Conservation (phyloP, 2,329 filamentous ascomycete species). For the Orbilia ellipsospora region DNA sequence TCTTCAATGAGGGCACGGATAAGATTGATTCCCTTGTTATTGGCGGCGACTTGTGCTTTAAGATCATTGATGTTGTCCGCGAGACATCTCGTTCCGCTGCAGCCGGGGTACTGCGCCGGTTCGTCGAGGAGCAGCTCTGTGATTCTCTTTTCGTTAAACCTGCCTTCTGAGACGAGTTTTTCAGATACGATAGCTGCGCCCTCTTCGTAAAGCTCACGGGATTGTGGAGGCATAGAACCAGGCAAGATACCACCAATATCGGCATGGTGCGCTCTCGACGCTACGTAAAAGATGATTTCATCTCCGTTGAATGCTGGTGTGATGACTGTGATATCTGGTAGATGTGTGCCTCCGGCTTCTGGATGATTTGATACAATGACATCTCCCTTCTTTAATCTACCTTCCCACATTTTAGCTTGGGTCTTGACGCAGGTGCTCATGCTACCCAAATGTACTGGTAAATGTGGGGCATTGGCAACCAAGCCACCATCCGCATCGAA, state of each 20-base stretch:
- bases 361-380: conserved; percentile 87
- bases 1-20: conserved; percentile 80
- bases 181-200: conserved; percentile 73
- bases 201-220: conserved; percentile 73
- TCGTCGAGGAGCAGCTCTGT: conserved; percentile 77
- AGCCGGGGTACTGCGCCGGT: conserved; percentile 79
- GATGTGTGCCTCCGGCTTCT: conserved; percentile 83
- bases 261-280: conserved; percentile 82
- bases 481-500: conserved; percentile 80
- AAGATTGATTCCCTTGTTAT: conserved; percentile 83
- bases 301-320: conserved; percentile 81
- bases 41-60: conserved; percentile 86
- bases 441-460: conserved; percentile 82
- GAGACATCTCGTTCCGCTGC: conserved; percentile 80
- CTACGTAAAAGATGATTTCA: conserved; percentile 83
- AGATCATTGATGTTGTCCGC: conserved; percentile 87
- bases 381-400: conserved; percentile 80
- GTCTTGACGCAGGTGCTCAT: conserved; percentile 87
- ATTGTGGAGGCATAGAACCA: conserved; percentile 83
- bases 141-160: conserved; percentile 81
- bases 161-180: conserved; percentile 79
- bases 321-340: conserved; percentile 81
- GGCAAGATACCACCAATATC: conserved; percentile 86
- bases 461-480: conserved; percentile 82
- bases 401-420: conserved; percentile 82